A percentile compares a stretch with the other conserved stretches of the same genome.
phyloP scores from a whole-genome alignment of 2,329 filamentous ascomycete genomes.

The Cladosporium colombiae region DNA sequence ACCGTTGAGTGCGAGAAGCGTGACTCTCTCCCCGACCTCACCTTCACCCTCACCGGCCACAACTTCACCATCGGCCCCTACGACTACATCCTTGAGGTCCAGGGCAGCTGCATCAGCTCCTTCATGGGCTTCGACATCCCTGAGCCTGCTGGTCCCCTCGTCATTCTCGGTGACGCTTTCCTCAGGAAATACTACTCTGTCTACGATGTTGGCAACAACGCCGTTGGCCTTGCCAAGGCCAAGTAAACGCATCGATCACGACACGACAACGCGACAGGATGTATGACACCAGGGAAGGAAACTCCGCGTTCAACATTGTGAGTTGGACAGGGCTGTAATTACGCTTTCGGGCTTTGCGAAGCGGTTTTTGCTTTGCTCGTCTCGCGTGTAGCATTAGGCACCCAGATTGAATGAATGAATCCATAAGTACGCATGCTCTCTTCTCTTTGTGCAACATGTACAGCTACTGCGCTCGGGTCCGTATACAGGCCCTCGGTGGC shows the following conservation, averaged over 20 bases:
- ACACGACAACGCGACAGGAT: slow-evolving; percentile 9
- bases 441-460: not conserved
- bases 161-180: slow-evolving; percentile 87
- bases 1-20: slow-evolving; percentile 86
- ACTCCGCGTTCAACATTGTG: not conserved
- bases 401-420: slow-evolving; percentile 15
- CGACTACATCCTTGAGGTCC: slow-evolving; percentile 95
- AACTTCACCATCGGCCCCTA: slow-evolving; percentile 87
- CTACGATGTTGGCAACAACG: slow-evolving; percentile 87
- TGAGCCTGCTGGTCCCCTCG: slow-evolving; percentile 83
- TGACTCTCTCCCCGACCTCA: slow-evolving; percentile 81
- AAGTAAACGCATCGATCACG: slow-evolving; percentile 52
- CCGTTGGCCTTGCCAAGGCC: slow-evolving; percentile 84
- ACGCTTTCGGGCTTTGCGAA: slow-evolving; percentile 8
- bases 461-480: not conserved
- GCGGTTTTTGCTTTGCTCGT: slow-evolving; percentile 7
- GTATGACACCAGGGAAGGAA: not conserved
- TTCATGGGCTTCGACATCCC: slow-evolving; percentile 93
- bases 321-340: slow-evolving; percentile 12
- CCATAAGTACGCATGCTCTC: not conserved
- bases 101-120: slow-evolving; percentile 92
- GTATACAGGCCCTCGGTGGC: not conserved
- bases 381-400: slow-evolving; percentile 16
- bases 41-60: slow-evolving; percentile 85
- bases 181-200: slow-evolving; percentile 89